A percentile compares a stretch with the other conserved stretches of the same genome.
Evolutionary conservation across 2,329 filamentous ascomycete species (phyloP).

Genomic region (Hypocreales sp.): DNA sequence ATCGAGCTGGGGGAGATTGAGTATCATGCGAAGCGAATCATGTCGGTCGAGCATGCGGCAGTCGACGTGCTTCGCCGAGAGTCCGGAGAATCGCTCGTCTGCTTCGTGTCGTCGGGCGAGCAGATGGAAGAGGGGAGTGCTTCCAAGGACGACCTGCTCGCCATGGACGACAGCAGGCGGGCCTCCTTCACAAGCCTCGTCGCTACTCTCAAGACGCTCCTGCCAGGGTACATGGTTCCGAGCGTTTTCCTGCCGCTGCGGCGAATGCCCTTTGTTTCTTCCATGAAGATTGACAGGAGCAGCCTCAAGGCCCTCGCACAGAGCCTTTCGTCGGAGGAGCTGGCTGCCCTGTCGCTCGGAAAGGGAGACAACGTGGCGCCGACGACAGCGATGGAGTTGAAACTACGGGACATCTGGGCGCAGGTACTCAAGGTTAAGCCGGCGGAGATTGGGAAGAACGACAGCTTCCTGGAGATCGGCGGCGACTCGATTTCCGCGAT

Average conservation of each 20-base stretch:
- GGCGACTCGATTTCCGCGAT: conserved; percentile 15
- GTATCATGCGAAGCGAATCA: neutral
- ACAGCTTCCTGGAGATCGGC: conserved; percentile 14
- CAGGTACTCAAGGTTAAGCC: conserved; percentile 20
- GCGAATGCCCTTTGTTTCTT: neutral
- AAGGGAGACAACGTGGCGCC: neutral
- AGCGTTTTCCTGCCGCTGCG: neutral
- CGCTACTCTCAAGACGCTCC: neutral
- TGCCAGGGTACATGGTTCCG: neutral
- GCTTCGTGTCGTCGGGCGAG: neutral
- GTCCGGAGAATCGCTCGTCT: neutral
- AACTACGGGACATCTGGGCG: conserved; percentile 3
- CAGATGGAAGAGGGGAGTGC: no score
- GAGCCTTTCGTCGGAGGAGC: neutral
- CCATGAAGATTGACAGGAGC: neutral
- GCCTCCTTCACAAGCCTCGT: neutral
- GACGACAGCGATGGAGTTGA: neutral
- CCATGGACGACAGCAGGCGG: neutral
- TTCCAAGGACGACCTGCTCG: no score
- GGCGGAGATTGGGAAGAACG: conserved; percentile 1
- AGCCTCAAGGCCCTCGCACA: neutral
- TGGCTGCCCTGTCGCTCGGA: neutral
- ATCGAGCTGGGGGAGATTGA: neutral
- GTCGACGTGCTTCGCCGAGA: neutral
- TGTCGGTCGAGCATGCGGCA: neutral